Conservation (phyloP, 2,329 filamentous ascomycete genomes). For the Penicillium palitans region DNA sequence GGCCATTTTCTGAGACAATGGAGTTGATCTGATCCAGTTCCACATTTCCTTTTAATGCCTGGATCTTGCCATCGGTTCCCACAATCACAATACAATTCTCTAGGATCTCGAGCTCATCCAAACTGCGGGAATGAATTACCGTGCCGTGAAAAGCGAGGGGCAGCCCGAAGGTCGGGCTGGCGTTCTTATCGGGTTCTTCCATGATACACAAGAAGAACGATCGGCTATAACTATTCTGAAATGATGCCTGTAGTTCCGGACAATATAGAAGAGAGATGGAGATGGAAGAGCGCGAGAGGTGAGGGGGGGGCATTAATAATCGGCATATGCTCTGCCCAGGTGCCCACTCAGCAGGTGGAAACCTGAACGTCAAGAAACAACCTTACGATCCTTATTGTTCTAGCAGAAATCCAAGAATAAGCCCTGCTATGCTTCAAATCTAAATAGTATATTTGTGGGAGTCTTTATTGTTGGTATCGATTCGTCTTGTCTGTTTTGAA, state of each 20-base stretch:
- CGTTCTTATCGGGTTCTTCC: constrained; percentile 12
- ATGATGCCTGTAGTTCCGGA: background rate
- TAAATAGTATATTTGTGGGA: background rate
- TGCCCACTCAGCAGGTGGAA: background rate
- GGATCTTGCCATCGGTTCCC: constrained; percentile 32
- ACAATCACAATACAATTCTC: constrained; percentile 36
- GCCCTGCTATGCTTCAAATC: background rate
- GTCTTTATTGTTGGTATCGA: background rate
- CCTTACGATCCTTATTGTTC: background rate
- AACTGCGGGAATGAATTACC: constrained; percentile 32
- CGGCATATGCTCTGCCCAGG: background rate
- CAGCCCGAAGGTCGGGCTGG: constrained; percentile 17
- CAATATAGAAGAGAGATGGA: background rate
- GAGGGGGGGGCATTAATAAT: constrained; percentile 14
- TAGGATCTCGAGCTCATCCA: constrained; percentile 32
- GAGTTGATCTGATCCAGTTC: constrained; percentile 22
- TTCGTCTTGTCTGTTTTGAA: background rate
- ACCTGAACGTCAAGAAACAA: background rate
- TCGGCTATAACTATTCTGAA: background rate
- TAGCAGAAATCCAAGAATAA: background rate
- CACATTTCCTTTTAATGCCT: constrained; percentile 27
- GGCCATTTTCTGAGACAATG: constrained; percentile 27
- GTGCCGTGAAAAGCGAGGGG: constrained; percentile 40
- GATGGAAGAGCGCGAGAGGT: background rate
- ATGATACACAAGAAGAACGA: background rate